phyloP scores from a whole-genome alignment of 257 asterid genomes.

The Agastache rugosa region DNA sequence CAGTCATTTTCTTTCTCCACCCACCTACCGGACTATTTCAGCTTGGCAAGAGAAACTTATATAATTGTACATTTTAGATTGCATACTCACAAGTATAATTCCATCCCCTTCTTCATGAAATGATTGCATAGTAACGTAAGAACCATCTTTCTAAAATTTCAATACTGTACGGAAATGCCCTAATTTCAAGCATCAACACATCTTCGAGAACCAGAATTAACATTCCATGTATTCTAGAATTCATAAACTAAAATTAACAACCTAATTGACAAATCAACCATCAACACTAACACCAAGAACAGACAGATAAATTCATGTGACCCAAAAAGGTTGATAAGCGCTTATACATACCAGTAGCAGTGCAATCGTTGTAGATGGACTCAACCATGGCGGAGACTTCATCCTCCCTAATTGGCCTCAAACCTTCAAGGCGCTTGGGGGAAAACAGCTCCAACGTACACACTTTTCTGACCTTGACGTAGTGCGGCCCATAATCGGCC shows the following conservation, averaged over 20 bases:
- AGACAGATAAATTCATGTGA: not conserved
- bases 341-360: slow-evolving; percentile 45
- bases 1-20: slow-evolving; percentile 15
- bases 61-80: not conserved
- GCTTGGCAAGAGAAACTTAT: too few species aligned
- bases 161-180: not conserved
- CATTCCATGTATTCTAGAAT: not conserved
- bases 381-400: slow-evolving; percentile 83
- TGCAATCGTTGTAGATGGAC: slow-evolving; percentile 56
- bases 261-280: not conserved
- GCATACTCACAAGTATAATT: slow-evolving; percentile 2
- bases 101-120: not conserved
- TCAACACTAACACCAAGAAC: not conserved
- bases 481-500: slow-evolving; percentile 96
- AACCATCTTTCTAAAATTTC: not conserved
- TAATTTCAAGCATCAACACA: not conserved
- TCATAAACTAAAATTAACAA: not conserved
- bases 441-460: slow-evolving; percentile 78
- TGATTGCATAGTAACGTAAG: not conserved
- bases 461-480: slow-evolving; percentile 77
- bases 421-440: slow-evolving; percentile 63
- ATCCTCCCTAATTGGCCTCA: slow-evolving; percentile 80
- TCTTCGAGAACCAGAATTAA: not conserved
- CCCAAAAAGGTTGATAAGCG: not conserved
- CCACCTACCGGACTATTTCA: slow-evolving; percentile 11